Percentiles rank a stretch among this genome's conserved stretches.
phyloP scores from a whole-genome alignment of 2,329 filamentous ascomycete genomes.

The Phoma sp. region DNA sequence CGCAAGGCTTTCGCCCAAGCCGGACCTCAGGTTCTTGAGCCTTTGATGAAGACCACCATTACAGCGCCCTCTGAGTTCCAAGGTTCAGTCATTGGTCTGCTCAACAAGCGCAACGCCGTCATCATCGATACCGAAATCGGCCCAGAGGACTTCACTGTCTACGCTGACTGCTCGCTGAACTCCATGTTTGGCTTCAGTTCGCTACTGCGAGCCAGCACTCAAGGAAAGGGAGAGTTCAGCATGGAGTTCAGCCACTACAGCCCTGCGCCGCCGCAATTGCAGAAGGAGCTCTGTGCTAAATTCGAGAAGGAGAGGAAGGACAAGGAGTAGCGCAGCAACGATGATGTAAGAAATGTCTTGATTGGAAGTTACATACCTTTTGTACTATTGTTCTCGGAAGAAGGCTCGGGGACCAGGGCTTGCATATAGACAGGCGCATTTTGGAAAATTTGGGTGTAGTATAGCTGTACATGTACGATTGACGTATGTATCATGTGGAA shows the following conservation, averaged over 20 bases:
- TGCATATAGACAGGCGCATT: slow-evolving; percentile 31
- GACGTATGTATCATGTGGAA: slow-evolving; percentile 11
- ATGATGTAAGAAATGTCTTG: neutral
- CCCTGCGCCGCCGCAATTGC: slow-evolving; percentile 82
- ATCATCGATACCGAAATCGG: slow-evolving; percentile 97
- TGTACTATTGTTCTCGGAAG: neutral
- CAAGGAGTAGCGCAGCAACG: slow-evolving; percentile 61
- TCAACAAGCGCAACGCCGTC: slow-evolving; percentile 95
- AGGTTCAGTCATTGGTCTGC: slow-evolving; percentile 88
- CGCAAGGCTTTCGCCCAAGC: slow-evolving; percentile 86
- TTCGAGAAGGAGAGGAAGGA: slow-evolving; percentile 71
- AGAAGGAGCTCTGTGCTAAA: slow-evolving; percentile 76
- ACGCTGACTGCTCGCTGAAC: slow-evolving; percentile 91
- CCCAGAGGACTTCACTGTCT: slow-evolving; percentile 89
- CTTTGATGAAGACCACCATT: slow-evolving; percentile 97
- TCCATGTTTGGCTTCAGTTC: slow-evolving; percentile 98
- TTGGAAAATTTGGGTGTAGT: slow-evolving; percentile 17
- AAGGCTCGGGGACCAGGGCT: slow-evolving; percentile 10
- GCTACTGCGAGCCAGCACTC: slow-evolving; percentile 88
- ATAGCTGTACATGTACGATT: slow-evolving; percentile 28
- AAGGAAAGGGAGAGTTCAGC: slow-evolving; percentile 97
- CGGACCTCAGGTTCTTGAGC: slow-evolving; percentile 85
- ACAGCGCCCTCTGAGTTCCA: slow-evolving; percentile 97
- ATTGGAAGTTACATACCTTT: slow-evolving; percentile 2
- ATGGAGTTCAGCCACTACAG: slow-evolving; percentile 99